A percentile compares a stretch with the other conserved stretches of the same genome.
Evolutionary conservation across 2,329 filamentous ascomycete species (phyloP).

Genomic region (Aspergillus ibericus): DNA sequence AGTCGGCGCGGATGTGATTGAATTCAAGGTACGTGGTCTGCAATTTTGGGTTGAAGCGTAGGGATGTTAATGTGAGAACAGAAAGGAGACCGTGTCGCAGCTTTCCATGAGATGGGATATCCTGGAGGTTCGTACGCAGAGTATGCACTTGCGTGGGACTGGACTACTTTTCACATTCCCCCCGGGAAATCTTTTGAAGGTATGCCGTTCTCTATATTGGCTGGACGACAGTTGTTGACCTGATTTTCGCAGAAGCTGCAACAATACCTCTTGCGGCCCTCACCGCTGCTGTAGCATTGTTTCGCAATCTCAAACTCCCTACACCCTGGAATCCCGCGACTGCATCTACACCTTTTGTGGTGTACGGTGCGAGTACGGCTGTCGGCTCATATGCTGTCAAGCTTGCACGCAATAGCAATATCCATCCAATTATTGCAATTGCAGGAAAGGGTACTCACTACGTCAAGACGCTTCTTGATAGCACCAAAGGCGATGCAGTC

Average conservation of each 20-base stretch:
- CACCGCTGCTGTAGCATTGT: conserved; percentile 54
- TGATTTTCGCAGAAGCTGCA: conserved; percentile 56
- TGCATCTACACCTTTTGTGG: conserved; percentile 38
- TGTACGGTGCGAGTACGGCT: conserved; percentile 51
- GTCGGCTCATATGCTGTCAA: conserved; percentile 60
- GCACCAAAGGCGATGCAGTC: conserved; percentile 54
- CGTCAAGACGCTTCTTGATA: conserved; percentile 53
- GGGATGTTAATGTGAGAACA: neutral
- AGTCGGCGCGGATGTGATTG: conserved; percentile 52
- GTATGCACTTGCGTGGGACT: conserved; percentile 54
- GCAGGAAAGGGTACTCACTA: conserved; percentile 53
- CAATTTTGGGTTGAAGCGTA: too few relatives aligned
- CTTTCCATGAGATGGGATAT: conserved; percentile 50
- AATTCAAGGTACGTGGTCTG: conserved; percentile 44
- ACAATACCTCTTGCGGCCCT: conserved; percentile 56
- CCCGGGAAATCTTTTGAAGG: conserved; percentile 53
- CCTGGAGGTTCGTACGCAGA: conserved; percentile 57
- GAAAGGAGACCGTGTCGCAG: conserved; percentile 55
- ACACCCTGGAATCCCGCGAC: conserved; percentile 46
- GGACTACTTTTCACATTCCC: conserved; percentile 58
- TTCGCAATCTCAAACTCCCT: conserved; percentile 47
- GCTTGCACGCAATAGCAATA: conserved; percentile 52
- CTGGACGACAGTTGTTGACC: too few relatives aligned
- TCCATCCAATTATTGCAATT: conserved; percentile 61
- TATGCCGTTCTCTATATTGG: too few relatives aligned